Evolutionary conservation across 2,329 filamentous ascomycete genomes (phyloP), one percentile per base, ranked within the genome.

Genomic region (Fusarium fujikuroi): DNA sequence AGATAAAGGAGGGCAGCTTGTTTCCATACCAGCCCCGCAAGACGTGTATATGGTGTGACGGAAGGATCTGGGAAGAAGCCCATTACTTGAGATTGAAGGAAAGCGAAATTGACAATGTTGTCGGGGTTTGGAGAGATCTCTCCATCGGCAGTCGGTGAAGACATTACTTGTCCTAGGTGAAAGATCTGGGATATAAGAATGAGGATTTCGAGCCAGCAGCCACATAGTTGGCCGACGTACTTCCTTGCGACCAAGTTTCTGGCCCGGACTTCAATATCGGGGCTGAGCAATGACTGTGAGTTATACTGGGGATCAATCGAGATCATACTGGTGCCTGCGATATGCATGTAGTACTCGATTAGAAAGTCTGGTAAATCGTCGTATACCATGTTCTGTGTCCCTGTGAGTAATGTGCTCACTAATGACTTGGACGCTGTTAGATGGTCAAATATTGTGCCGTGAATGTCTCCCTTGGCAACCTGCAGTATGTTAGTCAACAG

Each of bases 331-430:
- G 84, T 81, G 7, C 83, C 81, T 7, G 83, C 81, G 50, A 84
- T 85, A 75, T 87, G 85, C 66, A 84, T 82, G 66, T 85, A 86
- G 43, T 86, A 86, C 74, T 87, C 85, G 50, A 86, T 81, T 6
- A 87, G 80, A 56, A 86, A 86, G 34, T 85, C 81, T 34, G 82
- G 81, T 6, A 87, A 69, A 15, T 84, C 80, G 18, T 80, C 79
- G 4, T 80, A 79, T 7, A 82, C 70, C 7, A 81, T 77, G 0
- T 76, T 69, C 44, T 81, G 77, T 8, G 77, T 78, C 8, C 81
- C 73, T 2, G 75, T 77, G 8, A 85, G 77, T 5, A 86, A 70
- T 5, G 79, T 80, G 14, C 80, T 79, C 15, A 86, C 69, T 16
- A 86, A 73, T 5, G 83, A 82, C 57, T 83, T 83, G 23, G 85